Base-by-base conservation (phyloP, 2,329 filamentous ascomycete genomes). In the Zalaria sp. region DNA sequence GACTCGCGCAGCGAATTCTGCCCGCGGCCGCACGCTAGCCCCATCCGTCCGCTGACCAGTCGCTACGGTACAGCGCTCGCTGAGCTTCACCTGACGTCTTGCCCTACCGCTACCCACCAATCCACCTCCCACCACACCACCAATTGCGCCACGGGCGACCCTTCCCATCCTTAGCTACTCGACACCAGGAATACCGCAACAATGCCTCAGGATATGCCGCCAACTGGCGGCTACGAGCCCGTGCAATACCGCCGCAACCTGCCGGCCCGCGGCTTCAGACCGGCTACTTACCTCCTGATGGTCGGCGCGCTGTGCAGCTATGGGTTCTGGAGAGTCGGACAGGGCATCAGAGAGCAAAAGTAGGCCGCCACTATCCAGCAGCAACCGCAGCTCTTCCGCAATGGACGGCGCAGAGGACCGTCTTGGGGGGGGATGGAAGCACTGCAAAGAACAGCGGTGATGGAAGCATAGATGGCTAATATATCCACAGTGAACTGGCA, bases 241-340 rank as follows among this genome's bases (percentile, higher is more conserved):
- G 82, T 98, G 52, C 91, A 98, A 69, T 98, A 95, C 74, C 93
- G 93, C 79, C 83, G 91, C 66, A 96, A 96, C 69, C 72, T 98
- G 48, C 91, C 91, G 49, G 79, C 83, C 49, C 82, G 82, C 57
- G 89, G 89, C 54, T 93, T 96, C 75, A 80, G 83, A 46, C 89
- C 91, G 11, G 73, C 79, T 38, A 75, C 79, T 47, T 79, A 94
- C 60, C 73, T 96, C 51, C 59, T 84, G 53, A 84, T 78, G 49
- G 78, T 86, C 63, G 83, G 77, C 52, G 72, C 72, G 42, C 67
- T 95, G 53, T 88, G 93, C 81, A 73, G 75, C 50, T 96, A 83
- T 63, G 91, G 91, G 47, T 94, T 91, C 74, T 96, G 85, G 66
- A 83, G 81, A 65, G 67, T 86, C 46, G 81, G 84, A 51, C 68